A percentile compares a stretch with the other conserved stretches of the same genome.
phyloP scores from a whole-genome alignment of 2,329 filamentous ascomycete species.

The Pseudogymnoascus sp. region DNA sequence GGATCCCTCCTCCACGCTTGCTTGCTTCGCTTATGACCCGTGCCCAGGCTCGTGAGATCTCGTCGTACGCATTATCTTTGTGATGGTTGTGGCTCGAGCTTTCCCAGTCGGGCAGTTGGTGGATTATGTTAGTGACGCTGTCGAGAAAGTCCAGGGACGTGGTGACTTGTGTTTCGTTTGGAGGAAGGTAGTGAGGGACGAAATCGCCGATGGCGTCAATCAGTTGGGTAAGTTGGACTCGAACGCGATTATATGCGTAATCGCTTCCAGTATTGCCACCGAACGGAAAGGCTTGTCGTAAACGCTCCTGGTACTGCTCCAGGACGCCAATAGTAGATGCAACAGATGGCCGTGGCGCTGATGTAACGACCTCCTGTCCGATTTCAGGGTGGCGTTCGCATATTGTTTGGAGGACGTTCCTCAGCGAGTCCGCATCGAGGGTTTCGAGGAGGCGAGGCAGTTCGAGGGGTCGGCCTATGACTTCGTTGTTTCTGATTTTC shows the following conservation, averaged over 20 bases:
- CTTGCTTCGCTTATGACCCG: slow-evolving; percentile 83
- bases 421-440: slow-evolving; percentile 74
- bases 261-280: slow-evolving; percentile 79
- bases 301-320: slow-evolving; percentile 67
- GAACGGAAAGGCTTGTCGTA: slow-evolving; percentile 75
- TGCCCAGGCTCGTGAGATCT: slow-evolving; percentile 89
- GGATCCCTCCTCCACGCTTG: slow-evolving; percentile 84
- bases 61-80: slow-evolving; percentile 93
- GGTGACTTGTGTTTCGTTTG: slow-evolving; percentile 76
- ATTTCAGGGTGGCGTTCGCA: slow-evolving; percentile 86
- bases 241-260: slow-evolving; percentile 91
- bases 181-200: slow-evolving; percentile 90
- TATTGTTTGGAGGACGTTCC: slow-evolving; percentile 79
- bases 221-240: slow-evolving; percentile 68
- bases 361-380: slow-evolving; percentile 71
- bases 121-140: slow-evolving; percentile 81
- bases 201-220: slow-evolving; percentile 89
- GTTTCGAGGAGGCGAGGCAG: slow-evolving; percentile 84
- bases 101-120: slow-evolving; percentile 85
- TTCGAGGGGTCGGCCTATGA: slow-evolving; percentile 57
- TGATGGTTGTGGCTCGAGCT: slow-evolving; percentile 81
- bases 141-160: slow-evolving; percentile 83
- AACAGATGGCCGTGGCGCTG: slow-evolving; percentile 81
- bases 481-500: slow-evolving; percentile 55
- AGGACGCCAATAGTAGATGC: slow-evolving; percentile 73